A percentile compares a stretch with the other conserved stretches of the same genome.
Evolutionary conservation across 495 filamentous ascomycete genomes (phyloP).

Genomic region (Penicillium coprophilum): DNA sequence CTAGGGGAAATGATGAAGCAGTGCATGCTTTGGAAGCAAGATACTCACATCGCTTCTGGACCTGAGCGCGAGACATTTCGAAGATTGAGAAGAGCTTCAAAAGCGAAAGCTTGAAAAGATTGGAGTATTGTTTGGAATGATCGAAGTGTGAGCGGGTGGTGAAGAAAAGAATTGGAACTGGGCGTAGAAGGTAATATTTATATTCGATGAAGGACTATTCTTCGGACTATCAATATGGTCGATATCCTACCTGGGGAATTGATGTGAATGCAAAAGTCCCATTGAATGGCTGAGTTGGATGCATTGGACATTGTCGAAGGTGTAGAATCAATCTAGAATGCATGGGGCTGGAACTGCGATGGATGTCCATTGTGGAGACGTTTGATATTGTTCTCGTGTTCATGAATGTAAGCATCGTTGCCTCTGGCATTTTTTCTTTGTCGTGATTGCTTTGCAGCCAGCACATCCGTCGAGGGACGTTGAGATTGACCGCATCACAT

Average conservation of each 20-base stretch:
- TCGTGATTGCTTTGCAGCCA: background rate
- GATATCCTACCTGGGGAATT: background rate
- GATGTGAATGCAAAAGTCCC: conserved; percentile 8
- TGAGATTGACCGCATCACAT: background rate
- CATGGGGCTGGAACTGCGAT: background rate
- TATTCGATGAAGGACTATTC: background rate
- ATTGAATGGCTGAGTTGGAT: conserved; percentile 3
- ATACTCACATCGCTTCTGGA: conserved; percentile 33
- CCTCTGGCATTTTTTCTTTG: conserved; percentile 1
- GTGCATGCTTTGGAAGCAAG: conserved; percentile 5
- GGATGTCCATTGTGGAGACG: background rate
- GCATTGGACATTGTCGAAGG: conserved; percentile 1
- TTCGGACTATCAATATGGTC: conserved; percentile 1
- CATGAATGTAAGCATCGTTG: background rate
- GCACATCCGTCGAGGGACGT: background rate
- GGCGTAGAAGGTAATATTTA: conserved; percentile 12
- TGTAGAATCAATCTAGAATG: conserved; percentile 2
- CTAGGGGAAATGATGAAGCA: background rate
- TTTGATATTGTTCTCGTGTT: conserved; percentile 6
- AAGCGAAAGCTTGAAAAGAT: conserved; percentile 29
- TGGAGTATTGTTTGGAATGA: conserved; percentile 16
- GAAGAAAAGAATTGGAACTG: conserved; percentile 16
- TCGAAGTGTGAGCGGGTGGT: conserved; percentile 18
- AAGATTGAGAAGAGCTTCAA: conserved; percentile 26
- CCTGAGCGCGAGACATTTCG: conserved; percentile 38